These are phyloP conservation scores for Cucurbita moschata DNA, from an alignment of 306 rosid genomes.

Conservation along the genomic window DNA sequence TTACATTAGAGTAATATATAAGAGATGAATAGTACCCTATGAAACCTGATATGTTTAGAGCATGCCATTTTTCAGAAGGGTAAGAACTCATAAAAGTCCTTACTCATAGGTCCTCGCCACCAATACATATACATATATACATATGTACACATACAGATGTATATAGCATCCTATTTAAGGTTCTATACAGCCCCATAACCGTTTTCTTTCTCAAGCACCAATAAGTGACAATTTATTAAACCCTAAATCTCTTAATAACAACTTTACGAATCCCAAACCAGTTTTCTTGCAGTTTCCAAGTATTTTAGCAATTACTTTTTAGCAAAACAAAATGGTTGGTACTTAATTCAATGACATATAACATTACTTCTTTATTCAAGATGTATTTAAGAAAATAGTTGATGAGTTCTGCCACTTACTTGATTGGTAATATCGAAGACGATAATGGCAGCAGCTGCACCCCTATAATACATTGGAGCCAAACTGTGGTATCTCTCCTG, in stretches of 20 bases:
- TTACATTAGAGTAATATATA: not conserved
- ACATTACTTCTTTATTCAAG: not conserved
- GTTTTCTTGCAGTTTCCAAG: not conserved
- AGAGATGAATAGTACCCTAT: not conserved
- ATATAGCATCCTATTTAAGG: not conserved
- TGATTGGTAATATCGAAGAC: conserved; percentile 46
- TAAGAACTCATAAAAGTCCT: not conserved
- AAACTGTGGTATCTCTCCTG: conserved; percentile 51
- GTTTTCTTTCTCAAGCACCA: not conserved
- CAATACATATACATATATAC: not conserved
- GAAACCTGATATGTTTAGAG: not conserved
- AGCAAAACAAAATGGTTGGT: not conserved
- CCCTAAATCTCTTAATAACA: not conserved
- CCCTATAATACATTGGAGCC: conserved; percentile 58
- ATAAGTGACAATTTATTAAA: not conserved
- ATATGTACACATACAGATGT: not conserved
- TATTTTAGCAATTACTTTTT: not conserved
- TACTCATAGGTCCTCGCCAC: not conserved
- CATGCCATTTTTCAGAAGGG: not conserved
- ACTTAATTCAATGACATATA: not conserved
- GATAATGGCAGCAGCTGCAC: conserved; percentile 54
- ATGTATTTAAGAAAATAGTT: not conserved
- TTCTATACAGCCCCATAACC: not conserved
- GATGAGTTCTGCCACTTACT: conserved; percentile 15
- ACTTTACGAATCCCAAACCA: not conserved